phyloP scores from a whole-genome alignment of 2,329 filamentous ascomycete species.

The Colletotrichum horii region DNA sequence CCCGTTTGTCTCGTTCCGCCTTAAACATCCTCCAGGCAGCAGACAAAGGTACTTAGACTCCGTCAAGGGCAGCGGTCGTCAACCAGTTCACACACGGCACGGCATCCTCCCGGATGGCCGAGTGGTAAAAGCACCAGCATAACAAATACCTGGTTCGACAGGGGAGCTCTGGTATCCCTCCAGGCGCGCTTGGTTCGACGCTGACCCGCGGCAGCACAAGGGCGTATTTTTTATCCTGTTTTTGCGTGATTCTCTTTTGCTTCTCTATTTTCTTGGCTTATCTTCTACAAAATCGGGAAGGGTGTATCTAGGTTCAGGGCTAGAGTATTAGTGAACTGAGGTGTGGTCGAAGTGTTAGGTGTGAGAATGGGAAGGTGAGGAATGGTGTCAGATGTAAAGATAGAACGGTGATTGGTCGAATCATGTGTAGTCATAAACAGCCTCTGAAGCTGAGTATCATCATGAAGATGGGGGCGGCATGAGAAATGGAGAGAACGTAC shows the following conservation, averaged over 20 bases:
- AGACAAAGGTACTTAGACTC: neutral
- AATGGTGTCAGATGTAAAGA: conserved; percentile 22
- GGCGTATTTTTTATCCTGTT: neutral
- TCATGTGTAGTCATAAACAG: conserved; percentile 52
- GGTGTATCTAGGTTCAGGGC: neutral
- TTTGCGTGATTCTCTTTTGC: too few species aligned
- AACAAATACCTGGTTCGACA: neutral
- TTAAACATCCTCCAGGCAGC: neutral
- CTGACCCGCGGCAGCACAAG: neutral
- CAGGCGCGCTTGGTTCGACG: neutral
- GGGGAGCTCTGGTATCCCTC: neutral
- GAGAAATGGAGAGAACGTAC: neutral
- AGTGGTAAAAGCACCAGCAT: neutral
- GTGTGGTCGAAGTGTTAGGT: neutral
- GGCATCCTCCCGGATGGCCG: neutral
- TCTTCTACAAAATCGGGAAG: neutral
- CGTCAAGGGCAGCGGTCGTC: fast-evolving
- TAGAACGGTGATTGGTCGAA: conserved; percentile 40
- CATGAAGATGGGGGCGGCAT: conserved; percentile 26
- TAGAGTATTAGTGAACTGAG: neutral
- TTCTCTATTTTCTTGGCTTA: neutral
- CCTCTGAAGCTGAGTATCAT: conserved; percentile 48
- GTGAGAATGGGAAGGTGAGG: neutral
- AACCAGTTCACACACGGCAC: neutral
- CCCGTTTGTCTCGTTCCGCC: fast-evolving